Percentiles rank a stretch among this genome's conserved stretches.
Evolutionary conservation across 345 rosid species (phyloP).

Genomic region (Clausena lansium): DNA sequence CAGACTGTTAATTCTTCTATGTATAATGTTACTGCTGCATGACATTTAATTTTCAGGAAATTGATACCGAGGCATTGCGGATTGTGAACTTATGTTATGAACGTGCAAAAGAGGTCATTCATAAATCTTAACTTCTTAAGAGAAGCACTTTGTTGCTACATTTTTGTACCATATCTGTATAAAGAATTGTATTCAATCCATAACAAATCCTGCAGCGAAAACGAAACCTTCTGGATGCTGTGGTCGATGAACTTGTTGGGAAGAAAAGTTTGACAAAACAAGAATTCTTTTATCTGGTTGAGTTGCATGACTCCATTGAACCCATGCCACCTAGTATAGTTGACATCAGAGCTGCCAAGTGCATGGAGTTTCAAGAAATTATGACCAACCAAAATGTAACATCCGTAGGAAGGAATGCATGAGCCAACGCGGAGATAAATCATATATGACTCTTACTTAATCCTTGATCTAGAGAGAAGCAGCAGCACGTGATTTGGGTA

Average conservation of each 20-base stretch:
- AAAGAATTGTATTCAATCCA: background rate
- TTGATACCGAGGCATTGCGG: conserved; percentile 72
- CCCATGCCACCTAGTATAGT: conserved; percentile 63
- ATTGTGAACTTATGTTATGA: conserved; percentile 67
- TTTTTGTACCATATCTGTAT: background rate
- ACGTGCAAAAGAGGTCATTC: conserved; percentile 74
- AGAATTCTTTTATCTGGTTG: conserved; percentile 65
- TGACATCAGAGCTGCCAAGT: conserved; percentile 63
- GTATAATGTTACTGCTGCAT: background rate
- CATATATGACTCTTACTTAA: background rate
- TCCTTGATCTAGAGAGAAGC: background rate
- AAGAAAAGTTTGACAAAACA: conserved; percentile 77
- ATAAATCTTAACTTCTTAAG: background rate
- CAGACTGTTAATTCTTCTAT: background rate
- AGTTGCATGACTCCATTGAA: conserved; percentile 56
- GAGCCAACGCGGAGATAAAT: background rate
- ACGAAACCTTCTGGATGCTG: conserved; percentile 62
- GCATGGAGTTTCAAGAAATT: conserved; percentile 50
- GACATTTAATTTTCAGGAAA: conserved; percentile 49
- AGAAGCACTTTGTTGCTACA: background rate
- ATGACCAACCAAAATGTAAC: conserved; percentile 35
- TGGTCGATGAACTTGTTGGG: conserved; percentile 60
- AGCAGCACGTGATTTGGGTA: background rate
- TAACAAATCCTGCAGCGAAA: conserved; percentile 58
- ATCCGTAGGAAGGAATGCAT: conserved; percentile 16